phyloP scores from a whole-genome alignment of 1,139 yeast genomes.

The Saccharomyces hybrid region DNA sequence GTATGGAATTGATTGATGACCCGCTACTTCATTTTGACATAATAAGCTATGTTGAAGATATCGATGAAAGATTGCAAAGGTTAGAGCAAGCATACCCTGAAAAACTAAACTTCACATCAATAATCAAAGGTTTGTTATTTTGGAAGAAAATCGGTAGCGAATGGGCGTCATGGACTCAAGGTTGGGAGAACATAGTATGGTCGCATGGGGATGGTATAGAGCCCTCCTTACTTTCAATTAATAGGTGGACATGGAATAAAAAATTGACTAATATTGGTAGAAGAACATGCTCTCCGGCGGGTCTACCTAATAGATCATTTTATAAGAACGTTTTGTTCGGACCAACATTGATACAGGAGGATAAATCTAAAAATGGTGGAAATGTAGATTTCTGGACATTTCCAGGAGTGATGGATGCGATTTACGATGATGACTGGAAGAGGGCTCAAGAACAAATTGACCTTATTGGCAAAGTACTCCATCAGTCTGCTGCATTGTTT shows the following conservation, averaged over 20 bases:
- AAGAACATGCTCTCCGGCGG: slow-evolving; percentile 41
- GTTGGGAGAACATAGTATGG: slow-evolving; percentile 27
- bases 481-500: slow-evolving; percentile 30
- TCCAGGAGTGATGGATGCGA: slow-evolving; percentile 66
- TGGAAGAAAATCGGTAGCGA: slow-evolving; percentile 37
- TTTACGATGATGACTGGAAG: slow-evolving; percentile 37
- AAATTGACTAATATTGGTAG: slow-evolving; percentile 52
- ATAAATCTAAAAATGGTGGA: slow-evolving; percentile 32
- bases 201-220: slow-evolving; percentile 41
- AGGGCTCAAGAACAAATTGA: slow-evolving; percentile 52
- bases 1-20: slow-evolving; percentile 54
- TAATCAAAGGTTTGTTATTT: slow-evolving; percentile 27
- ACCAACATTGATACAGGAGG: slow-evolving; percentile 40
- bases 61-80: slow-evolving; percentile 43
- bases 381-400: slow-evolving; percentile 56
- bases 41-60: slow-evolving; percentile 38
- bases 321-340: slow-evolving; percentile 67
- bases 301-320: slow-evolving; percentile 53
- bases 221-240: slow-evolving; percentile 61
- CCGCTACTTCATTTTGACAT: slow-evolving; percentile 73
- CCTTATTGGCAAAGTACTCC: slow-evolving; percentile 35
- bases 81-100: slow-evolving; percentile 39
- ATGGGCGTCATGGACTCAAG: slow-evolving; percentile 30
- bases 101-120: slow-evolving; percentile 25
- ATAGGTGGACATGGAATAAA: slow-evolving; percentile 76